Evolutionary conservation across 1,139 yeast genomes (phyloP).

Genomic region (Pichia sp.): DNA sequence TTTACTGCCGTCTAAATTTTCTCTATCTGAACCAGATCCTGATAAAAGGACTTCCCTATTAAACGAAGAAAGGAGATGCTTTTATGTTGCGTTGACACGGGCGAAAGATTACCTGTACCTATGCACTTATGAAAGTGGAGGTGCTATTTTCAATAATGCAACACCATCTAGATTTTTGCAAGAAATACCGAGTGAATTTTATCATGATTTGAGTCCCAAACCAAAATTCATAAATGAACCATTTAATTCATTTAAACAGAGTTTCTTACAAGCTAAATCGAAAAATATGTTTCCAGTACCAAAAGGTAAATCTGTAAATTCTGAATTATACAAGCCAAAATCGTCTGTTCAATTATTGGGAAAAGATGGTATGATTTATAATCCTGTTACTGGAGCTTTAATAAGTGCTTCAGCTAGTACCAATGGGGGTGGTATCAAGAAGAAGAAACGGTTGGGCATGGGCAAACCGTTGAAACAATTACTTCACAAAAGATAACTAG

Average conservation of each 20-base stretch:
- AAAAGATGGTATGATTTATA: constrained; percentile 2
- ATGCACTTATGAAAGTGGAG: constrained; percentile 16
- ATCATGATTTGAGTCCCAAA: neutral
- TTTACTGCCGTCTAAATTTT: constrained; percentile 26
- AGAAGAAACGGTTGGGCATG: constrained; percentile 24
- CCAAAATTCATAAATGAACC: neutral
- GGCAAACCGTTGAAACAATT: constrained; percentile 22
- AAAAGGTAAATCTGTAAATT: neutral
- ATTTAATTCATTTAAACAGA: neutral
- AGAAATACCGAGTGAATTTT: constrained; percentile 6
- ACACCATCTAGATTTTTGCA: constrained; percentile 5
- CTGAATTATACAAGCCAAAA: neutral
- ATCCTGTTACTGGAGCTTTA: constrained; percentile 13
- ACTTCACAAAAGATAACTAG: constrained; percentile 8
- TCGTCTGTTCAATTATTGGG: constrained; percentile 2
- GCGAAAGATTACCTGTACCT: constrained; percentile 43
- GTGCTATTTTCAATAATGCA: neutral
- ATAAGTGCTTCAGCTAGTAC: neutral
- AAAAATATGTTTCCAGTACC: neutral
- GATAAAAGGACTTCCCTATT: constrained; percentile 19
- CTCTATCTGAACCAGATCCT: constrained; percentile 17
- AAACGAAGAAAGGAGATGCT: constrained; percentile 75
- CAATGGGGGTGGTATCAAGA: constrained; percentile 1
- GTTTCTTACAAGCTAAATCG: constrained; percentile 1
- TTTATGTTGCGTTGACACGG: constrained; percentile 84